These are phyloP conservation scores for Xylariaceae sp. DNA, from an alignment of 2,329 filamentous ascomycete species.

Conservation along the genomic window DNA sequence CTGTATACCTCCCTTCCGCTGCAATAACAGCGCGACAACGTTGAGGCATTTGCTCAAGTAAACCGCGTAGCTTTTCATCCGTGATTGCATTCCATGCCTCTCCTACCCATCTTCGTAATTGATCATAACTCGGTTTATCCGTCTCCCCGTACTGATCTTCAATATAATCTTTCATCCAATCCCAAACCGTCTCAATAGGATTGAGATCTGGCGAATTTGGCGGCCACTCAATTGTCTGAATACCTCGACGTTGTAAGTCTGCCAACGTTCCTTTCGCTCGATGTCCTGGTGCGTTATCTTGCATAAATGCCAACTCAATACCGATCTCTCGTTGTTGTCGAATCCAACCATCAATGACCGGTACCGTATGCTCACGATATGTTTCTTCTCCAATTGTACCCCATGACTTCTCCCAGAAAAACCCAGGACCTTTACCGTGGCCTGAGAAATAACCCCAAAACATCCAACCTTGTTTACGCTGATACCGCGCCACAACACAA, in stretches of 20 bases:
- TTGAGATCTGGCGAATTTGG: neutral
- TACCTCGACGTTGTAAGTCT: neutral
- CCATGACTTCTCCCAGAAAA: neutral
- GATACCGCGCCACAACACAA: neutral
- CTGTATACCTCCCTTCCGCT: too few species aligned
- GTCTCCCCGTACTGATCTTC: neutral
- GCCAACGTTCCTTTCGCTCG: neutral
- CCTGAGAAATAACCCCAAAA: neutral
- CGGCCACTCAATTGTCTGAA: neutral
- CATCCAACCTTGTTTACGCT: neutral
- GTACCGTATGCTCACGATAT: neutral
- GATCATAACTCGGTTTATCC: neutral
- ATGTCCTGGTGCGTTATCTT: neutral
- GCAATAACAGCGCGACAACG: too few species aligned
- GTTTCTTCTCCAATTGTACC: neutral
- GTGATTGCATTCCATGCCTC: neutral
- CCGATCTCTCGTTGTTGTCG: neutral
- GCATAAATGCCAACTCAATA: neutral
- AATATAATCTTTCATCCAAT: neutral
- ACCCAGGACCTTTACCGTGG: neutral
- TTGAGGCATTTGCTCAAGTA: too few species aligned
- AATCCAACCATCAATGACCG: neutral
- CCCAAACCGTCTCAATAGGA: neutral
- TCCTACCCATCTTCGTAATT: neutral
- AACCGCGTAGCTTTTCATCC: too few species aligned